Conservation (phyloP, 441 rosid species). For the Cnidoscolus chayamansa region DNA sequence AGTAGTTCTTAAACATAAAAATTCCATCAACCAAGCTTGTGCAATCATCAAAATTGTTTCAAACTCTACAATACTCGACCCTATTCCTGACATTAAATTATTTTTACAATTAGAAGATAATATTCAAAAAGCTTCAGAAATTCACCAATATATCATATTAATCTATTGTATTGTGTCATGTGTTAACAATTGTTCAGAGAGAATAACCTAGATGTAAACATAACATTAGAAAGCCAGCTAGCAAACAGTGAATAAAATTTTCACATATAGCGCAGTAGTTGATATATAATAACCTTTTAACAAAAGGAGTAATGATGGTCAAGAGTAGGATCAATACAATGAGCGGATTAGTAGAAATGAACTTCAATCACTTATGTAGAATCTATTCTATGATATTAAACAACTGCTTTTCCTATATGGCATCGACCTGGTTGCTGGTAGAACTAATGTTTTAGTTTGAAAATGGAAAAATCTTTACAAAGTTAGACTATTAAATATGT, state of each 20-base stretch:
- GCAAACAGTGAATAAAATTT: neutral
- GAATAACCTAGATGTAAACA: neutral
- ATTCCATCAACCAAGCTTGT: neutral
- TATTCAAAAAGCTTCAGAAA: neutral
- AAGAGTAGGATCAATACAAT: slow-evolving; percentile 2
- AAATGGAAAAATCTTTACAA: neutral
- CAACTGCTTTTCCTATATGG: neutral
- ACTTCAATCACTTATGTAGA: neutral
- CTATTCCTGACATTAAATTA: neutral
- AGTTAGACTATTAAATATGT: neutral
- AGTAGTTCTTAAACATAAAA: neutral
- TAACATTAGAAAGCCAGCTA: neutral
- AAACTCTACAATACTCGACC: neutral
- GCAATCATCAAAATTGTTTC: neutral
- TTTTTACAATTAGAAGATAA: neutral
- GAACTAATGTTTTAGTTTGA: neutral
- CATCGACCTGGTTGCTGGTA: too few species aligned
- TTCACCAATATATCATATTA: neutral
- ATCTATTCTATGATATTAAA: neutral
- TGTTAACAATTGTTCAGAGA: neutral
- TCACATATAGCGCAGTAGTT: neutral
- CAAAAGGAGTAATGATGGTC: neutral
- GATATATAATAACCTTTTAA: neutral
- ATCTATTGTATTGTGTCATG: neutral
- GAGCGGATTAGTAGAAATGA: neutral